Percentiles rank a stretch among this genome's conserved stretches.
Evolutionary conservation across 306 rosid genomes (phyloP).

Genomic region (Fragaria ananassa): DNA sequence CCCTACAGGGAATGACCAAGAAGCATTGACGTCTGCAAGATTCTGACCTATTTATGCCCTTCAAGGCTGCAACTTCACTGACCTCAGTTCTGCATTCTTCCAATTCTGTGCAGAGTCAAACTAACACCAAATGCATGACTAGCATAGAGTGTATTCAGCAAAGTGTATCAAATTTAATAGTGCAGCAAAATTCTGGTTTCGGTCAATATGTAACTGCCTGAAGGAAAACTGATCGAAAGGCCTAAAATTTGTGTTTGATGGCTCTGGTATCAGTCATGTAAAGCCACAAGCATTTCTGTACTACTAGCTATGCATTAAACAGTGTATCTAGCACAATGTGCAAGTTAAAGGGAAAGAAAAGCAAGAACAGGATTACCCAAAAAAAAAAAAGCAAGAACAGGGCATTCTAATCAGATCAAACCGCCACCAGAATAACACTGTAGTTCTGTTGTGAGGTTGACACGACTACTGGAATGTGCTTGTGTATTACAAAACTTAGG

Average conservation of each 20-base stretch:
- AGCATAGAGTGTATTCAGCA: neutral
- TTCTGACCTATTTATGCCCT: slow-evolving; percentile 5
- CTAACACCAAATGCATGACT: neutral
- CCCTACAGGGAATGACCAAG: neutral
- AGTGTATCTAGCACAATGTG: neutral
- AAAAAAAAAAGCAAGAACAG: neutral
- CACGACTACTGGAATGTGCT: neutral
- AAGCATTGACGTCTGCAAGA: neutral
- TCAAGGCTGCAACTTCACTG: neutral
- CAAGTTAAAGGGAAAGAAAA: neutral
- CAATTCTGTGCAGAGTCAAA: neutral
- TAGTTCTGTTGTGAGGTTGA: neutral
- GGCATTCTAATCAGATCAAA: neutral
- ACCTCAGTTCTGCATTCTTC: neutral
- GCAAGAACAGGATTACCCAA: neutral
- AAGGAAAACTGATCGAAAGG: neutral
- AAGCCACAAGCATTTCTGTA: neutral
- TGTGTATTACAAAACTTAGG: neutral
- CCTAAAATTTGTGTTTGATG: neutral
- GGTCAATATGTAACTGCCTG: neutral
- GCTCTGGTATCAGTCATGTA: neutral
- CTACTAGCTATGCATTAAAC: neutral
- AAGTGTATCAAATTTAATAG: neutral
- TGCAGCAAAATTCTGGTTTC: neutral
- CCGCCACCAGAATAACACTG: neutral